These are phyloP conservation scores for Globisporangium rhizosaccharum DNA, from an alignment of 352 stramenopile genomes.

Conservation along the genomic window DNA sequence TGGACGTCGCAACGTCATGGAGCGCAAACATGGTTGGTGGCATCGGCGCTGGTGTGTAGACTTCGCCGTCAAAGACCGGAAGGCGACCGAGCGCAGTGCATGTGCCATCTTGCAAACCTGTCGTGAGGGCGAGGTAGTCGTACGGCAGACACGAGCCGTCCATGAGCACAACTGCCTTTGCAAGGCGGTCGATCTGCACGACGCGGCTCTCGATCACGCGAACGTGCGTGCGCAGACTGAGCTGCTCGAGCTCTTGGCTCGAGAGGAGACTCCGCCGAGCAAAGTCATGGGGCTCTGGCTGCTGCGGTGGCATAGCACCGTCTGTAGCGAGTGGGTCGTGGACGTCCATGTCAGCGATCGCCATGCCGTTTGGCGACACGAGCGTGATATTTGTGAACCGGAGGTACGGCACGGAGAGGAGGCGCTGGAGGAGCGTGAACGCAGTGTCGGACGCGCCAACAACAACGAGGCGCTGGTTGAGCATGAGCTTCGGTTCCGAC, in stretches of 20 bases:
- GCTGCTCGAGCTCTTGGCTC: conserved; percentile 38
- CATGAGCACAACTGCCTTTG: conserved; percentile 64
- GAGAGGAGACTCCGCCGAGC: conserved; percentile 41
- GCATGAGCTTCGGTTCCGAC: conserved; percentile 76
- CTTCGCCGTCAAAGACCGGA: conserved; percentile 36
- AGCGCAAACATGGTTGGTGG: conserved; percentile 17
- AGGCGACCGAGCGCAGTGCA: conserved; percentile 35
- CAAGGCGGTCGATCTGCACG: conserved; percentile 64
- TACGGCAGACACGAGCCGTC: conserved; percentile 83
- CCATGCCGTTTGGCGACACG: conserved; percentile 67
- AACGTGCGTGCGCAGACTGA: conserved; percentile 58
- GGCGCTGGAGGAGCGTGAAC: conserved; percentile 66
- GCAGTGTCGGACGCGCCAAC: conserved; percentile 79
- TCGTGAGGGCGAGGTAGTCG: conserved; percentile 76
- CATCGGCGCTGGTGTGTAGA: conserved; percentile 15
- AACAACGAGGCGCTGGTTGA: conserved; percentile 84
- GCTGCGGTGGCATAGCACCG: conserved; percentile 1
- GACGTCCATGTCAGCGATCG: conserved; percentile 26
- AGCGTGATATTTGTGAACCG: conserved; percentile 85
- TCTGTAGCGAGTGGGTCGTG: not conserved
- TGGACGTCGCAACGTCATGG: conserved; percentile 12
- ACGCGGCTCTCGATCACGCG: conserved; percentile 54
- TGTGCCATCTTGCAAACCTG: conserved; percentile 61
- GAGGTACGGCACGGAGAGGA: conserved; percentile 80
- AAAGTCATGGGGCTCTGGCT: conserved; percentile 31